Conservation (phyloP, 306 rosid genomes). For the cucumber (Cucumis sativus) region DNA sequence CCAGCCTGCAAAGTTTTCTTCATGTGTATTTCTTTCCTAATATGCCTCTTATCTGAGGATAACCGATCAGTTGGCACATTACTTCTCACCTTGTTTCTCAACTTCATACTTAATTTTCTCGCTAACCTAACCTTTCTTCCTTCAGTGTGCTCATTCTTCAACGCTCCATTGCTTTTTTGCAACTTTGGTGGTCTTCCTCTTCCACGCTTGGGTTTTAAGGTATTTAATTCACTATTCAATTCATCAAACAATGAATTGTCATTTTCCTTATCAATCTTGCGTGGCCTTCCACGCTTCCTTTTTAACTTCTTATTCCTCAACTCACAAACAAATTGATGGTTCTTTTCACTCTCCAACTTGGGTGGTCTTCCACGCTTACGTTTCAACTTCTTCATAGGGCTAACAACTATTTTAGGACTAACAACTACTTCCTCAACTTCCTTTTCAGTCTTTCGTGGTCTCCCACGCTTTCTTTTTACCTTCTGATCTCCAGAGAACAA, state of each 20-base stretch:
- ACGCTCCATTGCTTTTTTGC: slow-evolving; percentile 8
- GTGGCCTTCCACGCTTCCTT: slow-evolving; percentile 18
- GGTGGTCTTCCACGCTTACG: slow-evolving; percentile 14
- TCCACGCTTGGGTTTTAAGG: slow-evolving; percentile 33
- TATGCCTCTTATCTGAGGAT: slow-evolving; percentile 15
- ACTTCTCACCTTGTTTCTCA: slow-evolving; percentile 10
- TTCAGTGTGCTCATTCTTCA: slow-evolving; percentile 13
- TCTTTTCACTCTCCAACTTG: slow-evolving; percentile 3
- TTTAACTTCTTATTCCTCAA: neutral
- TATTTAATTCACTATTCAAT: neutral
- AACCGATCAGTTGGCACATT: slow-evolving; percentile 15
- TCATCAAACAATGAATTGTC: slow-evolving; percentile 2
- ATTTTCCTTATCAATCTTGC: slow-evolving; percentile 12
- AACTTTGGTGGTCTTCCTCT: slow-evolving; percentile 28
- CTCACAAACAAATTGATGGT: neutral
- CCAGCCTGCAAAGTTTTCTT: slow-evolving; percentile 17
- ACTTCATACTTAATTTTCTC: slow-evolving; percentile 13
- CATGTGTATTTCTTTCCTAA: slow-evolving; percentile 12
- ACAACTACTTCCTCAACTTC: neutral
- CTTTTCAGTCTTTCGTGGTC: slow-evolving; percentile 19
- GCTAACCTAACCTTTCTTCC: slow-evolving; percentile 14
- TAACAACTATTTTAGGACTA: neutral
- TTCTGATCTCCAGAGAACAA: neutral
- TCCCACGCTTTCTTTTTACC: slow-evolving; percentile 17
- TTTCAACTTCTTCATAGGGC: slow-evolving; percentile 9